Base-by-base conservation (phyloP, 192 early-diverging fungal species). In the Chytriomyces sp. region DNA sequence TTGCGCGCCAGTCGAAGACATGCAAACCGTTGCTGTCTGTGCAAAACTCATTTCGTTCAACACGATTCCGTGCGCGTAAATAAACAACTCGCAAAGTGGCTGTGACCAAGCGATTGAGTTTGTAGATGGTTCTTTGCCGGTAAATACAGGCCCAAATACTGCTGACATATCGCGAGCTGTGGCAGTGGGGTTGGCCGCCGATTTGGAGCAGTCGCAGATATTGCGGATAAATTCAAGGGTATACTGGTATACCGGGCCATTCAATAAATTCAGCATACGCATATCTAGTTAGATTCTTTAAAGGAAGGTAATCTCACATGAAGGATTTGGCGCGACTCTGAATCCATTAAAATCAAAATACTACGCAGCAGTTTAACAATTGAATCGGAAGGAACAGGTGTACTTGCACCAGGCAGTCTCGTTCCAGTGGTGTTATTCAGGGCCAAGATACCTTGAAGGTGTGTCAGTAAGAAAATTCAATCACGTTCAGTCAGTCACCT, bases 171-270 rank as follows among this genome's bases (percentile, higher is more conserved):
- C 53, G n/a, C 72, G 72, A 63, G 53, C 61, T 7, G 57, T 61
- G 8, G 72, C 16, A 20, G 53, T 62, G 1, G 50, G 18, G 26
- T 62, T 73, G 16, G 44, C 43, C 7, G 5, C 20, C 9, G 72
- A n/a, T 26, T 63, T 73, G 16, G 72, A 24, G 26, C 72, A 63
- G 8, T 61, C 61, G 53, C 72, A 73, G n/a, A 73, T 62, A 62
- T 44, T 73, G 43, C 72, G 72, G n/a, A 73, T 57, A n/a, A 73
- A 73, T 16, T 73, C 72, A 16, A 73, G 53, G 72, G 53, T 73
- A 62, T 62, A 73, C 72, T 73, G 57, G 16, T 8, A 45, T 61
- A 4, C n/a, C 13, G 5, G 16, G 60, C 7, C 65, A 67, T 20
- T 45, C 10, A 45, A 67, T 8, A 26, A 67, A 45, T 44, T 10